A percentile compares a stretch with the other conserved stretches of the same genome.
Evolutionary conservation across 2,329 filamentous ascomycete genomes (phyloP).

Genomic region (Aspergillus jensenii): DNA sequence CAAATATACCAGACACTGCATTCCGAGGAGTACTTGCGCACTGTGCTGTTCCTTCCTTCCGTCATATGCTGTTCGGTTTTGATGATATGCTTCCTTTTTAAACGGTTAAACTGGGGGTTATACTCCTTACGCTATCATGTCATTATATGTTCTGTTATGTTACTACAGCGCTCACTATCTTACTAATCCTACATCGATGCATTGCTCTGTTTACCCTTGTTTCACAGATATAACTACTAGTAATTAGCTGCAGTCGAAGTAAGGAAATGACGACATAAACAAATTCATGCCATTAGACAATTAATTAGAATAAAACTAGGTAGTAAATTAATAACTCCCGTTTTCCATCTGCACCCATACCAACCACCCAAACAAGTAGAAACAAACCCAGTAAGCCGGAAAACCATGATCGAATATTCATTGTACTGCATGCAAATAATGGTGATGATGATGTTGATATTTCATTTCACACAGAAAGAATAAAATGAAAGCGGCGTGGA

Average conservation of each 20-base stretch:
- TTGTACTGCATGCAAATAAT: neutral
- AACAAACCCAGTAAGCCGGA: neutral
- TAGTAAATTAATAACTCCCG: slow-evolving; percentile 3
- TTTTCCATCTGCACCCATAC: slow-evolving; percentile 6
- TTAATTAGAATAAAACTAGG: neutral
- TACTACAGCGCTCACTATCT: neutral
- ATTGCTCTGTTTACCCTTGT: neutral
- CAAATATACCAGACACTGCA: neutral
- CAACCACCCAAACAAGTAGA: neutral
- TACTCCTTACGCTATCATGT: neutral
- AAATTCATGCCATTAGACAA: neutral
- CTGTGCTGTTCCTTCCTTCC: neutral
- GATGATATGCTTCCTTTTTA: neutral
- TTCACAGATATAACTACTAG: neutral
- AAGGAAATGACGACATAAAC: neutral
- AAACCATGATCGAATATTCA: neutral
- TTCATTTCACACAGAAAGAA: neutral
- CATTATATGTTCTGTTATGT: neutral
- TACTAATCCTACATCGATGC: neutral
- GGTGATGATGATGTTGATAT: too few species aligned
- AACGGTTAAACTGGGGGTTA: neutral
- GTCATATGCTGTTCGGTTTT: neutral
- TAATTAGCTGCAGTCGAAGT: neutral
- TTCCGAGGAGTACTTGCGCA: neutral
- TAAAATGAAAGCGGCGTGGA: neutral